phyloP scores from a whole-genome alignment of 2,329 filamentous ascomycete species.

The Rhinocladiella similis region DNA sequence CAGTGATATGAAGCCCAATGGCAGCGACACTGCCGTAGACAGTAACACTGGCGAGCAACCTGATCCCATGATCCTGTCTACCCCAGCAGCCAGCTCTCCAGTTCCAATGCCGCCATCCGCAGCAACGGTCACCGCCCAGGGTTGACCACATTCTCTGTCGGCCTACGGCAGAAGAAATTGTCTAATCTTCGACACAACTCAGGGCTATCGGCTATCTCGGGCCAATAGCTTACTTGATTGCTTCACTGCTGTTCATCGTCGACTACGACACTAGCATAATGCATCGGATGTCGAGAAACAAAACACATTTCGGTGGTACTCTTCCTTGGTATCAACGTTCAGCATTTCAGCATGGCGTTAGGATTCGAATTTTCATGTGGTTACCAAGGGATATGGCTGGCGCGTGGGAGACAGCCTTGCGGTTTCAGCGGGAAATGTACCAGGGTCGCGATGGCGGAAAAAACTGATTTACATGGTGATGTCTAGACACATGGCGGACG shows the following conservation, averaged over 20 bases:
- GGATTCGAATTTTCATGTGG: conserved; percentile 1
- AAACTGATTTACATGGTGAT: conserved; percentile 2
- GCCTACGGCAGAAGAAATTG: background rate
- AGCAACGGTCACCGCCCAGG: conserved; percentile 41
- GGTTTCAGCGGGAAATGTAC: background rate
- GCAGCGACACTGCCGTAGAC: conserved; percentile 58
- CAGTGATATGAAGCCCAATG: conserved; percentile 58
- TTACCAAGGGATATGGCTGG: background rate
- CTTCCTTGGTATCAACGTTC: background rate
- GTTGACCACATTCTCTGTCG: conserved; percentile 3
- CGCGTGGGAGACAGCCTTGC: background rate
- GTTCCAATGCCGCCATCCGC: conserved; percentile 39
- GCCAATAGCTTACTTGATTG: too few species aligned
- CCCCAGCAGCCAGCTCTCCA: conserved; percentile 54
- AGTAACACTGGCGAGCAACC: conserved; percentile 53
- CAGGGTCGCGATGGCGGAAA: background rate
- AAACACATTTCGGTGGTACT: conserved; percentile 2
- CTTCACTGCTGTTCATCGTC: too few species aligned
- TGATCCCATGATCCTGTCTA: conserved; percentile 46
- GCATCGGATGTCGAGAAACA: background rate
- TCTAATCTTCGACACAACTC: background rate
- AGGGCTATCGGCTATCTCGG: too few species aligned
- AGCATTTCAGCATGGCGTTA: conserved; percentile 25
- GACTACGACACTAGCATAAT: background rate
- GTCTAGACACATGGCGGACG: background rate